These are phyloP conservation scores for Pterocarpus santalinus DNA, from an alignment of 306 rosid species.

Conservation along the genomic window DNA sequence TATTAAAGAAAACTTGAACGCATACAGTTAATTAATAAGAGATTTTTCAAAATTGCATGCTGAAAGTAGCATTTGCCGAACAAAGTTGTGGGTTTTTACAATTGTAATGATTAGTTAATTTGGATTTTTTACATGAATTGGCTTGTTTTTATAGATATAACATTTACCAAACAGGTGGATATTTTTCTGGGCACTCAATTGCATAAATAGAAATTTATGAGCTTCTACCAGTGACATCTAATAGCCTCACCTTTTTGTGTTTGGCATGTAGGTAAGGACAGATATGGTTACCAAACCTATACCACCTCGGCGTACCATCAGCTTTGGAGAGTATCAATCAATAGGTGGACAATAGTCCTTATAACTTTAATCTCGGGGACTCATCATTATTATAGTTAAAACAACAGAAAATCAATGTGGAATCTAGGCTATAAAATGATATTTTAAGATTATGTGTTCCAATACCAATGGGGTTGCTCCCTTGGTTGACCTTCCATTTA, in stretches of 20 bases:
- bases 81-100: background rate
- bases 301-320: background rate
- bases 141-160: background rate
- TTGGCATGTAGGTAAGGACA: conserved; percentile 37
- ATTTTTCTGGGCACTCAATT: conserved; percentile 13
- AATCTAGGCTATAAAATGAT: too few relatives aligned
- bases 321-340: background rate
- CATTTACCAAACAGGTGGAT: background rate
- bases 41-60: background rate
- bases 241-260: background rate
- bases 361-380: background rate
- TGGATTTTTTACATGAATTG: background rate
- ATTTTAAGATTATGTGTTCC: too few relatives aligned
- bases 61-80: background rate
- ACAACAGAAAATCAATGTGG: background rate
- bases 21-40: background rate
- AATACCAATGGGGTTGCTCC: too few relatives aligned
- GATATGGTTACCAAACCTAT: conserved; percentile 37
- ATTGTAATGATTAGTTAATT: background rate
- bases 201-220: background rate
- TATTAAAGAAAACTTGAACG: too few relatives aligned
- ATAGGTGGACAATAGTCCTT: background rate
- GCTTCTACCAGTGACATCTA: background rate
- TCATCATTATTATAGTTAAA: background rate
- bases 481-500: too few relatives aligned